A percentile compares a stretch with the other conserved stretches of the same genome.
phyloP scores from a whole-genome alignment of 2,329 filamentous ascomycete species.

The Sclerotiophoma versabilis region DNA sequence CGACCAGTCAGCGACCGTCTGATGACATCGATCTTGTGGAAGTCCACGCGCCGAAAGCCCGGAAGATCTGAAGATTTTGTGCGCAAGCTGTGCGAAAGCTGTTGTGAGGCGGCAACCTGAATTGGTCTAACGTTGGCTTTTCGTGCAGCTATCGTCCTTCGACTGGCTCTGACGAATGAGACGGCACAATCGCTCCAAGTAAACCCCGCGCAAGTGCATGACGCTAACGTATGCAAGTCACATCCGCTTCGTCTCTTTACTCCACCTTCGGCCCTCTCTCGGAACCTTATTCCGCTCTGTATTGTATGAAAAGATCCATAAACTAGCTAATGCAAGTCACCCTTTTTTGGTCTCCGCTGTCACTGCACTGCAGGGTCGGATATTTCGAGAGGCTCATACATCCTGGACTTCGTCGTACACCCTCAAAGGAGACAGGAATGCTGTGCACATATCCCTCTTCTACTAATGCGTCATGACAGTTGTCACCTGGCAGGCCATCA shows the following conservation, averaged over 20 bases:
- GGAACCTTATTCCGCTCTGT: constrained; percentile 10
- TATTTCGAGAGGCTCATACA: constrained; percentile 18
- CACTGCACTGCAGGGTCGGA: constrained; percentile 34
- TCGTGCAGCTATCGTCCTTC: constrained; percentile 25
- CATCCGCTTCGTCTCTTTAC: constrained; percentile 30
- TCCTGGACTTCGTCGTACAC: constrained; percentile 24
- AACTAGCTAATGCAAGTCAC: constrained; percentile 39
- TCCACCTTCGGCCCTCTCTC: constrained; percentile 34
- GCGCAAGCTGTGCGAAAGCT: constrained; percentile 5
- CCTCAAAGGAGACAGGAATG: constrained; percentile 12
- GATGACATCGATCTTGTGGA: not conserved
- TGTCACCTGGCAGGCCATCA: constrained; percentile 22
- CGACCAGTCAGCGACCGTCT: not conserved
- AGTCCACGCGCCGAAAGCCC: constrained; percentile 1
- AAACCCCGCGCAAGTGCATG: constrained; percentile 39
- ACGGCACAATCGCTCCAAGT: constrained; percentile 20
- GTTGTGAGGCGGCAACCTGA: not conserved
- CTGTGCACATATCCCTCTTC: constrained; percentile 10
- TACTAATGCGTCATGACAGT: constrained; percentile 25
- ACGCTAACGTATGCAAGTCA: constrained; percentile 49
- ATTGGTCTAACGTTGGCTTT: constrained; percentile 23
- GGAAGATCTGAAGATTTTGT: not conserved
- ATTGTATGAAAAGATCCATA: constrained; percentile 15
- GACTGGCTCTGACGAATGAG: constrained; percentile 32
- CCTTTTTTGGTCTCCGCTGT: constrained; percentile 23